phyloP scores from a whole-genome alignment of 202 grass and related monocot genomes.

The Schoenoplectus tabernaemontani region DNA sequence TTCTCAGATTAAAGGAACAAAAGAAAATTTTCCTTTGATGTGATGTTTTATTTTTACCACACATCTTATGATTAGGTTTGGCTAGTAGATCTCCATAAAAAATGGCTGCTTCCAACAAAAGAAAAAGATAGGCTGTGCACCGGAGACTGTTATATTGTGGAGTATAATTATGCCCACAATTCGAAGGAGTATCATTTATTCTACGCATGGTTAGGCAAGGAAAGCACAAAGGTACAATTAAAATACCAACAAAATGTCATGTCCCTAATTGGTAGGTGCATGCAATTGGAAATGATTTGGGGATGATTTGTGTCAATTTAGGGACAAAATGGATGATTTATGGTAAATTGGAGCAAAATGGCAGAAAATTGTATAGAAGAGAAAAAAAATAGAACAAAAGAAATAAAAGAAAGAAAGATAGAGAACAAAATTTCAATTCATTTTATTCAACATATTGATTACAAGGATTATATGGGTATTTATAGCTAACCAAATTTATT shows the following conservation, averaged over 20 bases:
- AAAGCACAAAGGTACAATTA: slow-evolving; percentile 48
- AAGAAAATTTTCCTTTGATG: not conserved
- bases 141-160: slow-evolving; percentile 73
- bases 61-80: slow-evolving; percentile 46
- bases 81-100: slow-evolving; percentile 41
- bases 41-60: not conserved
- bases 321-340: too few species aligned
- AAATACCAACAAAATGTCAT: not conserved
- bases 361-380: too few species aligned
- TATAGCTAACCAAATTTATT: too few species aligned
- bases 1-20: not conserved
- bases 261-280: not conserved
- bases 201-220: slow-evolving; percentile 61
- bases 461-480: too few species aligned
- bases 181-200: slow-evolving; percentile 54
- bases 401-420: too few species aligned
- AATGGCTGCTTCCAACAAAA: slow-evolving; percentile 41
- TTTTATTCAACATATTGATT: too few species aligned
- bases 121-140: slow-evolving; percentile 53
- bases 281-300: too few species aligned
- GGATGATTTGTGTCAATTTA: too few species aligned
- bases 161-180: slow-evolving; percentile 49
- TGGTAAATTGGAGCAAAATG: too few species aligned
- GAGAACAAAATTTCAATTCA: too few species aligned
- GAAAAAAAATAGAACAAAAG: too few species aligned